phyloP scores from a whole-genome alignment of 2,329 filamentous ascomycete species.

The Clonostachys sp. region DNA sequence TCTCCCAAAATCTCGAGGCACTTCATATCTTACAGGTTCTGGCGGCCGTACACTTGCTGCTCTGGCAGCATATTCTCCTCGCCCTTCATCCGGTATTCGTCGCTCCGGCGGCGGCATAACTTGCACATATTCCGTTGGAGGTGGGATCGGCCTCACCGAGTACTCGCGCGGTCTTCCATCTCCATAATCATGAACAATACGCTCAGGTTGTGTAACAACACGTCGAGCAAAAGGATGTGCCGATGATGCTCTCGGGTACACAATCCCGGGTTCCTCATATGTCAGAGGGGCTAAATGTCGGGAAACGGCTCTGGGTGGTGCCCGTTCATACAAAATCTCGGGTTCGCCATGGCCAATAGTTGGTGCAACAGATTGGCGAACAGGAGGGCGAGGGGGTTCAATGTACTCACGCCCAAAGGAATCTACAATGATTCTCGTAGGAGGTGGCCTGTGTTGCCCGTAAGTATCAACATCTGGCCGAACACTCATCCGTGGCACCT shows the following conservation, averaged over 20 bases:
- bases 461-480: constrained; percentile 44
- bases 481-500: constrained; percentile 37
- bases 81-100: constrained; percentile 11
- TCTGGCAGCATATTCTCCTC: constrained; percentile 44
- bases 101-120: constrained; percentile 35
- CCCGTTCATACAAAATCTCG: constrained; percentile 63
- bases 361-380: constrained; percentile 50
- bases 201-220: constrained; percentile 60
- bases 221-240: constrained; percentile 44
- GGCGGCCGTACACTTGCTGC: constrained; percentile 54
- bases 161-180: constrained; percentile 55
- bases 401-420: constrained; percentile 77
- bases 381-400: constrained; percentile 41
- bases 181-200: constrained; percentile 43
- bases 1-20: constrained; percentile 34
- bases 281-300: constrained; percentile 40
- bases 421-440: constrained; percentile 72
- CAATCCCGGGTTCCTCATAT: constrained; percentile 42
- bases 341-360: constrained; percentile 38
- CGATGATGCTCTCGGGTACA: constrained; percentile 49
- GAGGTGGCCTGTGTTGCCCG: constrained; percentile 44
- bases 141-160: constrained; percentile 41
- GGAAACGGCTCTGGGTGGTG: constrained; percentile 44
- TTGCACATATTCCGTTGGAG: constrained; percentile 40
- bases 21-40: constrained; percentile 35